These are phyloP conservation scores for Pestalotiopsis sp. DNA, from an alignment of 2,329 filamentous ascomycete species.

Conservation along the genomic window DNA sequence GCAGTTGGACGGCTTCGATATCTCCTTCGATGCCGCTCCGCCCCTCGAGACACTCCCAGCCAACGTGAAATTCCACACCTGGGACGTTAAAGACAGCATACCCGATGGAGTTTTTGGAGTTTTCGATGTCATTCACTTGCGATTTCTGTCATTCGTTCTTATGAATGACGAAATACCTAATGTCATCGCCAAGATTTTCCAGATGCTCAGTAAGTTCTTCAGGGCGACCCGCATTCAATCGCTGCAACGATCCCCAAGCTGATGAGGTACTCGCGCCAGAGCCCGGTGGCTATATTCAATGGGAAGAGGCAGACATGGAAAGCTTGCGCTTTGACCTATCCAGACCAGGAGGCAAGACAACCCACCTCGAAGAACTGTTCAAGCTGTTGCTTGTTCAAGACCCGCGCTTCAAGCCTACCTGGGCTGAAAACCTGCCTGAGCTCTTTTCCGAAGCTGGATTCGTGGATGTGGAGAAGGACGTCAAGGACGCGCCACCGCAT, in stretches of 20 bases:
- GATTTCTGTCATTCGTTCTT: background rate
- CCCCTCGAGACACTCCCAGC: slow-evolving; percentile 17
- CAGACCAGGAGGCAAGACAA: slow-evolving; percentile 6
- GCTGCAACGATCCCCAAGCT: background rate
- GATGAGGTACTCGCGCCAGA: slow-evolving; percentile 11
- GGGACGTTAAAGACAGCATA: background rate
- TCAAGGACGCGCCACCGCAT: slow-evolving; percentile 11
- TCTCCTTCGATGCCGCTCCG: slow-evolving; percentile 22
- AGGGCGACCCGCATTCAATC: background rate
- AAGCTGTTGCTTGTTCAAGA: slow-evolving; percentile 11
- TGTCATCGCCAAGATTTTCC: slow-evolving; percentile 15
- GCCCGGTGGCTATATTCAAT: slow-evolving; percentile 22
- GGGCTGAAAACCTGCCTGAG: background rate
- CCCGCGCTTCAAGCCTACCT: slow-evolving; percentile 14
- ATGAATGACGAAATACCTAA: background rate
- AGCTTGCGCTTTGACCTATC: slow-evolving; percentile 15
- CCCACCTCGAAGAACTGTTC: slow-evolving; percentile 9
- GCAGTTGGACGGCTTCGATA: slow-evolving; percentile 21
- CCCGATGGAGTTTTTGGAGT: background rate
- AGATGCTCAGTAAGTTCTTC: slow-evolving; percentile 18
- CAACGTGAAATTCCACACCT: background rate
- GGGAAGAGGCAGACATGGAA: slow-evolving; percentile 16
- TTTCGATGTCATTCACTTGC: background rate
- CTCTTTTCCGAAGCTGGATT: slow-evolving; percentile 13
- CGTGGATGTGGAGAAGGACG: slow-evolving; percentile 15